Conservation (phyloP, 2,329 filamentous ascomycete species). For the Grosmannia clavigera region DNA sequence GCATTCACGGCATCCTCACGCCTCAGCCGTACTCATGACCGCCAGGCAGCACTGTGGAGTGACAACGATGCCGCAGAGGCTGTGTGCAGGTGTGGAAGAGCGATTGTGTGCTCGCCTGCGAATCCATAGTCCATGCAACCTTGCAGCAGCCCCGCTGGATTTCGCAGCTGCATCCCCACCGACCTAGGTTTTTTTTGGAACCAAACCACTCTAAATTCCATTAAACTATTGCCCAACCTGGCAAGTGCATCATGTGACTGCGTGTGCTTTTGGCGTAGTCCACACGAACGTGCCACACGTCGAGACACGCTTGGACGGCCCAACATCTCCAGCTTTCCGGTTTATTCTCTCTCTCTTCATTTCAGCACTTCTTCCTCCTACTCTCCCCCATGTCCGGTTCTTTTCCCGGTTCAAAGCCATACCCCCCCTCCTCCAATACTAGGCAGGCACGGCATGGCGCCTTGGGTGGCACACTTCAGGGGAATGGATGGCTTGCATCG, state of each 20-base stretch:
- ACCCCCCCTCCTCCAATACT: not conserved
- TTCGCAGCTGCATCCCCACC: not conserved
- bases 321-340: not conserved
- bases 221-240: not conserved
- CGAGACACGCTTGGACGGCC: not conserved
- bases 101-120: not conserved
- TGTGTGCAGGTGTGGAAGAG: not conserved
- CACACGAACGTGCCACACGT: not conserved
- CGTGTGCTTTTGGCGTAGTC: not conserved
- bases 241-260: not conserved
- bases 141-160: not conserved
- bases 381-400: not conserved
- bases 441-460: not conserved
- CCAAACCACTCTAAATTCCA: not conserved
- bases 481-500: too few relatives aligned
- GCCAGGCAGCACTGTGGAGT: slow-evolving; percentile 1
- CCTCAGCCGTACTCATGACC: not conserved
- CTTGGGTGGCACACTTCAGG: not conserved
- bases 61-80: not conserved
- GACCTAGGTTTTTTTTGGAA: slow-evolving; percentile 1
- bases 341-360: not conserved
- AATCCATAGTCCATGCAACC: not conserved
- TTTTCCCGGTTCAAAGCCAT: not conserved
- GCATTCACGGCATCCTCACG: not conserved
- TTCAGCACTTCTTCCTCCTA: not conserved